Evolutionary conservation across 2,329 filamentous ascomycete genomes (phyloP).

Genomic region (Parastagonospora avenae): DNA sequence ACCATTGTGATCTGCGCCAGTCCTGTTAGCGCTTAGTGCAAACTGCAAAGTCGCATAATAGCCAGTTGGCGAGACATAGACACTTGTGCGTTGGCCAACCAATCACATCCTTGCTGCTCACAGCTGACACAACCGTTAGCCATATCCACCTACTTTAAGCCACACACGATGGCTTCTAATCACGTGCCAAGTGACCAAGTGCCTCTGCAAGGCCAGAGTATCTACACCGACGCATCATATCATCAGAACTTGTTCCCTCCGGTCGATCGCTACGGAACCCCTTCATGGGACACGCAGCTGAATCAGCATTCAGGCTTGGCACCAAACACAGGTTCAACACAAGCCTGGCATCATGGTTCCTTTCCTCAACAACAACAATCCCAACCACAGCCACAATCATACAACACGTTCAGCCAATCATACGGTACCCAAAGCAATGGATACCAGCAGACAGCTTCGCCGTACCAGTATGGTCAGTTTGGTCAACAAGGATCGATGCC

Average conservation of each 20-base stretch:
- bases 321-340: slow-evolving; percentile 15
- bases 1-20: slow-evolving; percentile 37
- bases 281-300: slow-evolving; percentile 38
- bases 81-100: slow-evolving; percentile 31
- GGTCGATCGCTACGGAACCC: slow-evolving; percentile 37
- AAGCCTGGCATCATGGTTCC: slow-evolving; percentile 35
- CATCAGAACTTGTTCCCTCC: slow-evolving; percentile 34
- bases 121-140: slow-evolving; percentile 16
- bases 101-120: slow-evolving; percentile 28
- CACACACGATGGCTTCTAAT: slow-evolving; percentile 41
- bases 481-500: slow-evolving; percentile 23
- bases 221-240: slow-evolving; percentile 41
- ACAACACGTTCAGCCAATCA: slow-evolving; percentile 26
- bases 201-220: slow-evolving; percentile 36
- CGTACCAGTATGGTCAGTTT: slow-evolving; percentile 42
- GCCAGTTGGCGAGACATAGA: slow-evolving; percentile 26
- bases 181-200: slow-evolving; percentile 45
- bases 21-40: slow-evolving; percentile 42
- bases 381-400: slow-evolving; percentile 12
- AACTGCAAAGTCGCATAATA: slow-evolving; percentile 36
- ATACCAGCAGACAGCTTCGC: slow-evolving; percentile 34
- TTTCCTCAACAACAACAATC: slow-evolving; percentile 28
- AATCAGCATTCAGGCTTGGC: slow-evolving; percentile 29
- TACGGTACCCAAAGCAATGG: slow-evolving; percentile 28
- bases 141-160: not conserved